These are phyloP conservation scores for Pilatotrama ljubarskyi DNA, from an alignment of 768 basidiomycete genomes.

Conservation along the genomic window DNA sequence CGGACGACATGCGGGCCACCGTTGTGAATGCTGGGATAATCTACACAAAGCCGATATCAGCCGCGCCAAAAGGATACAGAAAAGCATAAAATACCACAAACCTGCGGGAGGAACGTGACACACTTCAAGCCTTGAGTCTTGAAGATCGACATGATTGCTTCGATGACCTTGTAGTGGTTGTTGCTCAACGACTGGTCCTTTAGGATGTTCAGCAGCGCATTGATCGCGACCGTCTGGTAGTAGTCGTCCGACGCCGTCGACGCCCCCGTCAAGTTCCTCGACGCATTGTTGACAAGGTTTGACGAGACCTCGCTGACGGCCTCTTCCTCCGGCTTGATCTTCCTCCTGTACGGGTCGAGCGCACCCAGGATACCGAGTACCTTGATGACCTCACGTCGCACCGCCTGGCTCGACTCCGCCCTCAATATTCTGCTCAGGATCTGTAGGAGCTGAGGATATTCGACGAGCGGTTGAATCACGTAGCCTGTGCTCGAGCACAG, in stretches of 20 bases:
- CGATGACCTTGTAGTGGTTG: slow-evolving; percentile 92
- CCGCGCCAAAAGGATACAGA: too few species aligned
- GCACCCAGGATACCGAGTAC: slow-evolving; percentile 96
- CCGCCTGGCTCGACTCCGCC: slow-evolving; percentile 69
- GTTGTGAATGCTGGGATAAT: slow-evolving; percentile 94
- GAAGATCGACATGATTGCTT: slow-evolving; percentile 99
- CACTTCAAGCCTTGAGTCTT: slow-evolving; percentile 97
- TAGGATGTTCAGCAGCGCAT: slow-evolving; percentile 79
- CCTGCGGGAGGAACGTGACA: slow-evolving; percentile 92
- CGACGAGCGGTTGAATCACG: slow-evolving; percentile 86
- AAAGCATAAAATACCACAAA: slow-evolving; percentile 31
- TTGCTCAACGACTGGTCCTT: slow-evolving; percentile 85
- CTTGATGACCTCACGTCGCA: slow-evolving; percentile 88
- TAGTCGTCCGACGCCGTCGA: slow-evolving; percentile 85
- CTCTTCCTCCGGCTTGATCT: slow-evolving; percentile 71
- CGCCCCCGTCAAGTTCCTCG: slow-evolving; percentile 60
- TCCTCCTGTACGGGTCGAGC: slow-evolving; percentile 91
- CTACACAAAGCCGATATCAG: slow-evolving; percentile 35
- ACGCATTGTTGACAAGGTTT: slow-evolving; percentile 56
- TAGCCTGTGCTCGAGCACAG: slow-evolving; percentile 95
- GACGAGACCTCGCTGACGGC: slow-evolving; percentile 48
- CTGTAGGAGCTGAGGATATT: slow-evolving; percentile 88
- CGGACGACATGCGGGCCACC: slow-evolving; percentile 80
- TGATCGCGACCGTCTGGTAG: slow-evolving; percentile 95
- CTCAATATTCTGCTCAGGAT: slow-evolving; percentile 82